These are phyloP conservation scores for Aquilaria agallochum DNA, from an alignment of 441 rosid species.

Conservation along the genomic window DNA sequence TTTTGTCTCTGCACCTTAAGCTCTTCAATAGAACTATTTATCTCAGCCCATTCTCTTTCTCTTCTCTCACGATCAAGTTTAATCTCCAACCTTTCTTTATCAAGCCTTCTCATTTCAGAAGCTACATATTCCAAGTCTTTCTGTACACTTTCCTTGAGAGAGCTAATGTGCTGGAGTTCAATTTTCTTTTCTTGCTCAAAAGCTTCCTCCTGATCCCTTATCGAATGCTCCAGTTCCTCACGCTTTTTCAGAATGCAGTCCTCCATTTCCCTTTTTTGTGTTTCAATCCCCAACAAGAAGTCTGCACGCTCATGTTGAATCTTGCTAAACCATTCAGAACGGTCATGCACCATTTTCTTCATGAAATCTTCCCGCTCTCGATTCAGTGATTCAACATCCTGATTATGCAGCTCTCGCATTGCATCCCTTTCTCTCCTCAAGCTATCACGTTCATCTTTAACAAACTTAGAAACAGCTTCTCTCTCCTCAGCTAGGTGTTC, in stretches of 20 bases:
- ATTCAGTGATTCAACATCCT: slow-evolving; percentile 55
- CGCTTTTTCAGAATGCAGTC: slow-evolving; percentile 64
- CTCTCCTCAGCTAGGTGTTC: slow-evolving; percentile 56
- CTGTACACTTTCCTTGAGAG: slow-evolving; percentile 57
- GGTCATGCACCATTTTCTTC: slow-evolving; percentile 75
- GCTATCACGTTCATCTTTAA: slow-evolving; percentile 81
- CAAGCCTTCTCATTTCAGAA: slow-evolving; percentile 72
- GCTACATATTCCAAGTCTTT: slow-evolving; percentile 68
- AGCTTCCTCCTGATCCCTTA: slow-evolving; percentile 65
- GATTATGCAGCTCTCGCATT: slow-evolving; percentile 57
- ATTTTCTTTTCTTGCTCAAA: slow-evolving; percentile 80
- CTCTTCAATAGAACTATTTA: slow-evolving; percentile 72
- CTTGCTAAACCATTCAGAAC: slow-evolving; percentile 78
- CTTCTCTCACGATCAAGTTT: slow-evolving; percentile 77
- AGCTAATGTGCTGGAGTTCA: slow-evolving; percentile 53
- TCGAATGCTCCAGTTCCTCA: slow-evolving; percentile 66
- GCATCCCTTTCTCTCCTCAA: slow-evolving; percentile 67
- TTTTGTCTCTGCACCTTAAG: slow-evolving; percentile 75
- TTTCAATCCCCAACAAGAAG: slow-evolving; percentile 74
- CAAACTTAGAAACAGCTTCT: slow-evolving; percentile 54
- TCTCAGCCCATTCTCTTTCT: slow-evolving; percentile 74
- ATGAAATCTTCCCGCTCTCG: slow-evolving; percentile 78
- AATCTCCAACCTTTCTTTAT: slow-evolving; percentile 71
- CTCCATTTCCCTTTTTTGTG: slow-evolving; percentile 79
- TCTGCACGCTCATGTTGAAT: slow-evolving; percentile 84